Percentiles rank a stretch among this genome's conserved stretches.
Evolutionary conservation across 2,329 filamentous ascomycete species (phyloP).

Genomic region (Botrytis byssoidea): DNA sequence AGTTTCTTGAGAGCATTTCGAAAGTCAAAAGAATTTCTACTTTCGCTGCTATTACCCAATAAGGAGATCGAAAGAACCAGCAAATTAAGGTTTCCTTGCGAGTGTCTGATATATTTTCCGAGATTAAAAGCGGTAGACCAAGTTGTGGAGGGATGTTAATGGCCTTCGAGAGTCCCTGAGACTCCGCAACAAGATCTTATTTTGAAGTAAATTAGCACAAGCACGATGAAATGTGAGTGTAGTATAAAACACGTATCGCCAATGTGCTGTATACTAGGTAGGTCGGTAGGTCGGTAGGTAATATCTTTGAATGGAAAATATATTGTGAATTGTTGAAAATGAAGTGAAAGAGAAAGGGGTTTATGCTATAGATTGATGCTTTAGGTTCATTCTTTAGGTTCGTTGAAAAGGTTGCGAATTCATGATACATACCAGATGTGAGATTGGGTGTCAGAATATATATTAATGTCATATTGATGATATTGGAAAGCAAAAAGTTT

Average conservation of each 20-base stretch:
- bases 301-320: too few relatives aligned
- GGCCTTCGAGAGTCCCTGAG: background rate
- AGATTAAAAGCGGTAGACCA: background rate
- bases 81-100: background rate
- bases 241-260: background rate
- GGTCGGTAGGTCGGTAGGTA: background rate
- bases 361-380: background rate
- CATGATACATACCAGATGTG: background rate
- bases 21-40: background rate
- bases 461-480: background rate
- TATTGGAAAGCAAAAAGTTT: background rate
- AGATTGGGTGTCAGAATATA: background rate
- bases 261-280: background rate
- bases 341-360: background rate
- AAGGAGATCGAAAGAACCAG: background rate
- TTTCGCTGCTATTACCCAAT: background rate
- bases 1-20: background rate
- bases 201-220: background rate
- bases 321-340: too few relatives aligned
- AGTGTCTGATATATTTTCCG: background rate
- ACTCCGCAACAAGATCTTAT: background rate
- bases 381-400: background rate
- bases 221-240: background rate
- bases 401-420: background rate
- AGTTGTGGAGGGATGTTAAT: background rate